Conservation (phyloP, 2,329 filamentous ascomycete species). For the Dothideomycetes sp. region DNA sequence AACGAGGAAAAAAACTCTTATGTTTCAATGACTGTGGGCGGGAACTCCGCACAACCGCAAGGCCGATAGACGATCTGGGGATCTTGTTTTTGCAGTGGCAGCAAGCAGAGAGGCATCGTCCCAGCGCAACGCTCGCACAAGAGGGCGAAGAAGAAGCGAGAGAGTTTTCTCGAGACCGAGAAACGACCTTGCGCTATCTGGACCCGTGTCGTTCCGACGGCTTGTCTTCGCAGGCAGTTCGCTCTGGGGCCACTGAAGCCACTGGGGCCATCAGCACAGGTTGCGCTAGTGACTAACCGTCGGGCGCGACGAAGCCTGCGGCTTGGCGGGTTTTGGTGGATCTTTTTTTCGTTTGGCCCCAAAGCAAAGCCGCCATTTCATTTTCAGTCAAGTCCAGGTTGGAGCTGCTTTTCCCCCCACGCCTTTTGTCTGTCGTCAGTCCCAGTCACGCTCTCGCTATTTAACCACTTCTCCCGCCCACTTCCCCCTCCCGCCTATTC, state of each 20-base stretch:
- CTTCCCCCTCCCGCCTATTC: slow-evolving; percentile 13
- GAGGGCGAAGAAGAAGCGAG: slow-evolving; percentile 3
- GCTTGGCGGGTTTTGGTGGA: slow-evolving; percentile 13
- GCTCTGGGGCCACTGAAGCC: too few species aligned
- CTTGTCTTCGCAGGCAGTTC: slow-evolving; percentile 9
- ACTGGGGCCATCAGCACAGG: slow-evolving; percentile 11
- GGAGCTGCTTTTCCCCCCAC: slow-evolving; percentile 12
- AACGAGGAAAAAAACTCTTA: slow-evolving; percentile 9
- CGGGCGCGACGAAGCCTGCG: slow-evolving; percentile 10
- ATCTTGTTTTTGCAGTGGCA: background rate
- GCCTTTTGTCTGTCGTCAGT: slow-evolving; percentile 11
- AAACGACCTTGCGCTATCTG: slow-evolving; percentile 11
- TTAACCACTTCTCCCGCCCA: slow-evolving; percentile 13
- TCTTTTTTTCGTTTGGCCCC: slow-evolving; percentile 11
- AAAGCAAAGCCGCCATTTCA: too few species aligned
- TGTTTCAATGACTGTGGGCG: slow-evolving; percentile 1
- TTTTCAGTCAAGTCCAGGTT: slow-evolving; percentile 13
- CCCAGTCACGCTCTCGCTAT: slow-evolving; percentile 12
- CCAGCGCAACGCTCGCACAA: too few species aligned
- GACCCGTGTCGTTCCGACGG: slow-evolving; percentile 12
- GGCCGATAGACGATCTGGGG: background rate
- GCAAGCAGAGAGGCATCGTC: background rate
- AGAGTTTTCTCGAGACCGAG: slow-evolving; percentile 7
- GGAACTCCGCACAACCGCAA: slow-evolving; percentile 2
- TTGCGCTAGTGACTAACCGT: slow-evolving; percentile 13